A percentile compares a stretch with the other conserved stretches of the same genome.
Conservation (phyloP, 192 early-diverging fungal species). For the Podila horticola region DNA sequence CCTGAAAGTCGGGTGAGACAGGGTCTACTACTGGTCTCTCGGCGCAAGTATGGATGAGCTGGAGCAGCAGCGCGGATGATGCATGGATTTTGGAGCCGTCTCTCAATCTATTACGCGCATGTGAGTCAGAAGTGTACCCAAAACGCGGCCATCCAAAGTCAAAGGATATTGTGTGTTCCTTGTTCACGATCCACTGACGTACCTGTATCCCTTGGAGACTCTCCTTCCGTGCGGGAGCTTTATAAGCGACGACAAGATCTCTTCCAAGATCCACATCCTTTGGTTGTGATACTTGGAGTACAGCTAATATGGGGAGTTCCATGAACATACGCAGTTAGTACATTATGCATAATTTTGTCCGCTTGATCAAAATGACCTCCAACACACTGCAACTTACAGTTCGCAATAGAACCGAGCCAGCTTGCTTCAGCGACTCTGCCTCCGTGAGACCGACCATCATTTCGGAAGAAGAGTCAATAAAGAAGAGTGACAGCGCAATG, state of each 20-base stretch:
- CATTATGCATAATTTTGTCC: neutral
- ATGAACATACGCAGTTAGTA: neutral
- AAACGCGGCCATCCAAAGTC: no score
- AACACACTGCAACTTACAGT: conserved; percentile 19
- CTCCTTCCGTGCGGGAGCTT: conserved; percentile 72
- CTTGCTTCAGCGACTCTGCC: conserved; percentile 33
- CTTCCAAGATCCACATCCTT: conserved; percentile 86
- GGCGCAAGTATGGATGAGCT: conserved; percentile 30
- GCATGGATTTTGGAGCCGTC: conserved; percentile 46
- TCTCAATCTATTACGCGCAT: conserved; percentile 6
- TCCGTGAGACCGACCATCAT: conserved; percentile 25
- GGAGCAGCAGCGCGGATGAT: conserved; percentile 41
- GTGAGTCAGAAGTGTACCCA: neutral
- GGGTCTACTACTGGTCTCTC: neutral
- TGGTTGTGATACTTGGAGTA: conserved; percentile 70
- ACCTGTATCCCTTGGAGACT: conserved; percentile 60
- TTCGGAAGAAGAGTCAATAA: conserved; percentile 51
- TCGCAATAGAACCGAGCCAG: conserved; percentile 41
- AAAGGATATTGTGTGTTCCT: neutral
- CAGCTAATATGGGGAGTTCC: neutral
- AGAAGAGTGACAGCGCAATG: conserved; percentile 60
- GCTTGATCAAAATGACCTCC: neutral
- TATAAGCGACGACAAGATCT: conserved; percentile 80
- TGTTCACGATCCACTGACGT: conserved; percentile 5
- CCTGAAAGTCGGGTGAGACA: conserved; percentile 1